Percentiles rank a stretch among this genome's conserved stretches.
Conservation (phyloP, 805 yeast genomes). For the Blastobotrys mokoenaii region DNA sequence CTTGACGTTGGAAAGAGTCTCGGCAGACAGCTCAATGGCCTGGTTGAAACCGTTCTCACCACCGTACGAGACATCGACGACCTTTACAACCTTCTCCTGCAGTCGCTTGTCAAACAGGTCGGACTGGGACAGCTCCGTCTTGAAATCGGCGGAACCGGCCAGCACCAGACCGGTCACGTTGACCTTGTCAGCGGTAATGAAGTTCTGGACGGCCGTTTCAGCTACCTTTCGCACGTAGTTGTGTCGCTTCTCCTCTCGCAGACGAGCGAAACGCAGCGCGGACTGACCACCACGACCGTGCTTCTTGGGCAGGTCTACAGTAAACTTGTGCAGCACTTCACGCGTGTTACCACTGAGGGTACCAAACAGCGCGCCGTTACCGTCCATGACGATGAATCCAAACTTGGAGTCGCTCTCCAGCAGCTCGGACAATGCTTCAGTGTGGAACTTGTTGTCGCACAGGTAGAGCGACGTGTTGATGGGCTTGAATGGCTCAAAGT, state of each 20-base stretch:
- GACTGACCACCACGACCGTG: conserved; percentile 99
- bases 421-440: conserved; percentile 90
- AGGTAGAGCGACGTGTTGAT: conserved; percentile 92
- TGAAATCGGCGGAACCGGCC: conserved; percentile 99
- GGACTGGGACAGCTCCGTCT: conserved; percentile 84
- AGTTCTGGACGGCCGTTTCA: conserved; percentile 95
- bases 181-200: conserved; percentile 89
- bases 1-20: conserved; percentile 92
- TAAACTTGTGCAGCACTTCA: conserved; percentile 90
- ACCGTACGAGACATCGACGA: conserved; percentile 97
- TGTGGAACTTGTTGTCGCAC: conserved; percentile 98
- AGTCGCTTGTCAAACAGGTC: conserved; percentile 90
- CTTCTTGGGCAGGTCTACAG: conserved; percentile 97
- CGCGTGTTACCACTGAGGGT: conserved; percentile 93
- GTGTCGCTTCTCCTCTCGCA: conserved; percentile 98
- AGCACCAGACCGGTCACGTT: conserved; percentile 89
- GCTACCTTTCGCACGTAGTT: conserved; percentile 97
- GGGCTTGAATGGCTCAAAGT: conserved; percentile 98
- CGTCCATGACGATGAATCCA: conserved; percentile 98
- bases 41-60: conserved; percentile 99
- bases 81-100: conserved; percentile 75
- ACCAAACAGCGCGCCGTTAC: conserved; percentile 97
- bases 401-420: conserved; percentile 92
- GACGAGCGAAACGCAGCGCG: conserved; percentile 96
- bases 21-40: conserved; percentile 96